These are phyloP conservation scores for Wolfiporia cocos DNA, from an alignment of 1,284 basidiomycete species.

Conservation along the genomic window DNA sequence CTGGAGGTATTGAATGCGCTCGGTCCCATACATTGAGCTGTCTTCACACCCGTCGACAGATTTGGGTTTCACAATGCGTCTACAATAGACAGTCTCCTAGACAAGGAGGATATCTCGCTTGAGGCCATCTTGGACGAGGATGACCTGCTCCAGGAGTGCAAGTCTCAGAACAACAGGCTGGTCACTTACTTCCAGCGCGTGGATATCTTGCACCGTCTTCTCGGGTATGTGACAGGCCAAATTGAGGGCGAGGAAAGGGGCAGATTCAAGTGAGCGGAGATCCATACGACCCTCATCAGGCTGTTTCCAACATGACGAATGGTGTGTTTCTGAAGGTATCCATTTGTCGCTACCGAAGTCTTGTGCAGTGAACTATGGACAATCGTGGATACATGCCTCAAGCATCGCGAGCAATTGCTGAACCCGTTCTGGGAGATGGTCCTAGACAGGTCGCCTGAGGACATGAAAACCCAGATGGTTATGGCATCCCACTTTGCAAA, in stretches of 20 bases:
- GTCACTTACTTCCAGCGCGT: conserved; percentile 81
- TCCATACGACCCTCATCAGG: too few relatives aligned
- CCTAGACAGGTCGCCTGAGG: conserved; percentile 71
- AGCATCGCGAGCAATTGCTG: conserved; percentile 64
- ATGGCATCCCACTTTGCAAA: conserved; percentile 85
- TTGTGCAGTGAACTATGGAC: conserved; percentile 95
- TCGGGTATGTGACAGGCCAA: conserved; percentile 82
- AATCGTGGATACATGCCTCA: conserved; percentile 86
- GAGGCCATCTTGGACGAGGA: conserved; percentile 94
- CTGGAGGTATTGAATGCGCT: conserved; percentile 24
- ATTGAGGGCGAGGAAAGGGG: conserved; percentile 75
- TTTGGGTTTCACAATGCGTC: conserved; percentile 84
- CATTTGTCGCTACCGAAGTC: conserved; percentile 93
- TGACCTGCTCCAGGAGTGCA: conserved; percentile 93
- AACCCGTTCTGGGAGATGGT: conserved; percentile 92
- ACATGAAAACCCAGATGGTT: conserved; percentile 70
- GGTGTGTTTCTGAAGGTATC: conserved; percentile 57
- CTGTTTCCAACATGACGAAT: conserved; percentile 2
- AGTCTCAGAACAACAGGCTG: conserved; percentile 86
- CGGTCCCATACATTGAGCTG: conserved; percentile 9
- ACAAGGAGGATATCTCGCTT: conserved; percentile 79
- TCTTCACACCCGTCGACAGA: conserved; percentile 36
- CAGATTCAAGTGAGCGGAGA: conserved; percentile 62
- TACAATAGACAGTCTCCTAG: conserved; percentile 75
- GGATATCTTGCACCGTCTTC: conserved; percentile 73